Evolutionary conservation across 768 basidiomycete species (phyloP).

Genomic region (Piloderma croceum): DNA sequence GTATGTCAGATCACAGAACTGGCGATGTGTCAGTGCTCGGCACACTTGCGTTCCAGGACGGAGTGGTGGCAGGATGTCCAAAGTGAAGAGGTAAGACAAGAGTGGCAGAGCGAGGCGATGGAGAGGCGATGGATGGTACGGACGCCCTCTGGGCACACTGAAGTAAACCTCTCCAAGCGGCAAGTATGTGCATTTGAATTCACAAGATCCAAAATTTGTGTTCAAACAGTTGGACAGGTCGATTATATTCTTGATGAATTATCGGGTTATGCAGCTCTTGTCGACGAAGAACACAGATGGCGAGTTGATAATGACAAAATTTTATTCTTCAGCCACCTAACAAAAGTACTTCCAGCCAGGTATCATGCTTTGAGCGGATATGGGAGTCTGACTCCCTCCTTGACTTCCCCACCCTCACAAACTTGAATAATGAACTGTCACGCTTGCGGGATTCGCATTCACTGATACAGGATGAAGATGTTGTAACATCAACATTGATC

Average conservation of each 20-base stretch:
- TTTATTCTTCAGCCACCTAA: too few species aligned
- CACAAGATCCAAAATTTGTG: neutral
- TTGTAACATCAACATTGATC: slow-evolving; percentile 26
- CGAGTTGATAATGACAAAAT: too few species aligned
- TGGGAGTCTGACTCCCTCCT: slow-evolving; percentile 38
- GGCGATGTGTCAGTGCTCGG: slow-evolving; percentile 45
- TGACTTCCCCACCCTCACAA: slow-evolving; percentile 4
- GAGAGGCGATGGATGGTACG: slow-evolving; percentile 27
- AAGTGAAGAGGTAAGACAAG: slow-evolving; percentile 20
- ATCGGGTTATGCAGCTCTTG: slow-evolving; percentile 36
- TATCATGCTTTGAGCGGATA: slow-evolving; percentile 53
- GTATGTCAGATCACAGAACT: slow-evolving; percentile 38
- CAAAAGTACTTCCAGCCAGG: slow-evolving; percentile 39
- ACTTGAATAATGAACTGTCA: slow-evolving; percentile 21
- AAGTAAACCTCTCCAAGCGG: slow-evolving; percentile 30
- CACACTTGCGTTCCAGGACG: slow-evolving; percentile 30
- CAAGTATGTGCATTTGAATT: slow-evolving; percentile 30
- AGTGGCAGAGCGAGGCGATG: slow-evolving; percentile 29
- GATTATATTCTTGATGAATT: slow-evolving; percentile 47
- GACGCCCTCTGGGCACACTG: slow-evolving; percentile 28
- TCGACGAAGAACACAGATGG: slow-evolving; percentile 36
- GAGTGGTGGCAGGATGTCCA: slow-evolving; percentile 37
- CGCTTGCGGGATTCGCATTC: slow-evolving; percentile 12
- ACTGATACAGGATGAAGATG: slow-evolving; percentile 12
- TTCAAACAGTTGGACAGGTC: slow-evolving; percentile 26